Evolutionary conservation across 1,284 basidiomycete genomes (phyloP).

Genomic region (Ceratobasidium sp.): DNA sequence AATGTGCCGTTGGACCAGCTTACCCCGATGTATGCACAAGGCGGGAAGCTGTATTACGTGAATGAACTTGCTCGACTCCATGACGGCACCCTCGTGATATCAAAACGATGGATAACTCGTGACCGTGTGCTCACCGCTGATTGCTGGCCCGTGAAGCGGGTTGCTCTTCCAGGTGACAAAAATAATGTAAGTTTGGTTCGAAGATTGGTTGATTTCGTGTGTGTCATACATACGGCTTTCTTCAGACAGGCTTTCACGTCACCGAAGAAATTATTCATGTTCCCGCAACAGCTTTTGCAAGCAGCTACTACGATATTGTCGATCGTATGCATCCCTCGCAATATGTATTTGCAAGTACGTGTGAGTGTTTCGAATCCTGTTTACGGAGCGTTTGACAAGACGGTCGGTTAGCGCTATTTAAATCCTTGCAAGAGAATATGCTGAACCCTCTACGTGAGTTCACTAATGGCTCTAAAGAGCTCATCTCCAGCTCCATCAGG

Average conservation of each 20-base stretch:
- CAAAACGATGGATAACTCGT: constrained; percentile 47
- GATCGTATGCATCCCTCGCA: not conserved
- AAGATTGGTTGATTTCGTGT: not conserved
- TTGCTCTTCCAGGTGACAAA: too few relatives aligned
- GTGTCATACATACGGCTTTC: not conserved
- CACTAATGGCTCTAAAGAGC: constrained; percentile 49
- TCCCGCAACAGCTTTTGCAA: not conserved
- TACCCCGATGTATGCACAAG: constrained; percentile 51
- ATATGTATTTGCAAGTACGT: too few relatives aligned
- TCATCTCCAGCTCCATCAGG: constrained; percentile 52
- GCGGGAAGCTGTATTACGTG: constrained; percentile 48
- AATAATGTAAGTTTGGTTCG: not conserved
- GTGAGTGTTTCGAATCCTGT: too few relatives aligned
- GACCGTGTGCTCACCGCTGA: not conserved
- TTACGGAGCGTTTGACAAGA: too few relatives aligned
- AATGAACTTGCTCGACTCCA: constrained; percentile 45
- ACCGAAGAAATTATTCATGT: not conserved
- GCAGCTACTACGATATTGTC: not conserved
- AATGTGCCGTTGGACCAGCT: constrained; percentile 48
- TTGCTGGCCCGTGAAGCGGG: not conserved
- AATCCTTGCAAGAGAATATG: constrained; percentile 29
- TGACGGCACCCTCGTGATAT: constrained; percentile 46
- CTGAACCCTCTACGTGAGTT: constrained; percentile 50
- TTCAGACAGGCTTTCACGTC: not conserved
- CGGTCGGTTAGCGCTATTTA: too few relatives aligned